Conservation (phyloP, 2,329 filamentous ascomycete species). For the Chaetomiaceae sp. region DNA sequence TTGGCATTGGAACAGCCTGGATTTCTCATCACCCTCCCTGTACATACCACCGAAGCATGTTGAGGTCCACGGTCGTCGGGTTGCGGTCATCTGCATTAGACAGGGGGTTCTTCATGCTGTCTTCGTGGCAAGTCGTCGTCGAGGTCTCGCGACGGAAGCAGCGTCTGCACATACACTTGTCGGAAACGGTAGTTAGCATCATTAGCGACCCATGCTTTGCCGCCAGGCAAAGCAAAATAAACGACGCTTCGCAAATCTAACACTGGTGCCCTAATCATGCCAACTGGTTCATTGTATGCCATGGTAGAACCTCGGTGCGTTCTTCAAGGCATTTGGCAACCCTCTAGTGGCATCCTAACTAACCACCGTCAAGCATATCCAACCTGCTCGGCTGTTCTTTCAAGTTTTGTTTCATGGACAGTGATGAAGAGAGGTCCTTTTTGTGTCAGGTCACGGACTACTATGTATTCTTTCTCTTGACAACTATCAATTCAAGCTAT, state of each 20-base stretch:
- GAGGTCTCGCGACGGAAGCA: not conserved
- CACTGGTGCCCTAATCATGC: too few species aligned
- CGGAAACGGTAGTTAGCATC: not conserved
- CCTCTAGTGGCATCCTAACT: too few species aligned
- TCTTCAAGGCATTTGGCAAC: too few species aligned
- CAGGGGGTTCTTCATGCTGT: not conserved
- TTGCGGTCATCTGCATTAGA: not conserved
- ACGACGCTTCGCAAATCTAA: slow-evolving; percentile 1
- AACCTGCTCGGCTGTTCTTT: too few species aligned
- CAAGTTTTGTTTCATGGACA: too few species aligned
- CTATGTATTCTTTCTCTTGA: too few species aligned
- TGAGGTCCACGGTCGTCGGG: not conserved
- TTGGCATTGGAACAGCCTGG: not conserved
- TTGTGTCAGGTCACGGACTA: too few species aligned
- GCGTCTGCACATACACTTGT: not conserved
- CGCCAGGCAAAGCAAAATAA: not conserved
- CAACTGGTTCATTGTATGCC: too few species aligned
- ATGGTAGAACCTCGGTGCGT: too few species aligned
- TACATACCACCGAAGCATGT: not conserved
- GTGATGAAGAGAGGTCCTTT: too few species aligned
- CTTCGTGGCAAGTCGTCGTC: not conserved
- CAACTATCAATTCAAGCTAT: too few species aligned
- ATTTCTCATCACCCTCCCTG: not conserved
- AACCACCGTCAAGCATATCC: too few species aligned
- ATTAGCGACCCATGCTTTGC: not conserved